phyloP scores from a whole-genome alignment of 805 yeast species.

The Saccharomycopsis sp. region DNA sequence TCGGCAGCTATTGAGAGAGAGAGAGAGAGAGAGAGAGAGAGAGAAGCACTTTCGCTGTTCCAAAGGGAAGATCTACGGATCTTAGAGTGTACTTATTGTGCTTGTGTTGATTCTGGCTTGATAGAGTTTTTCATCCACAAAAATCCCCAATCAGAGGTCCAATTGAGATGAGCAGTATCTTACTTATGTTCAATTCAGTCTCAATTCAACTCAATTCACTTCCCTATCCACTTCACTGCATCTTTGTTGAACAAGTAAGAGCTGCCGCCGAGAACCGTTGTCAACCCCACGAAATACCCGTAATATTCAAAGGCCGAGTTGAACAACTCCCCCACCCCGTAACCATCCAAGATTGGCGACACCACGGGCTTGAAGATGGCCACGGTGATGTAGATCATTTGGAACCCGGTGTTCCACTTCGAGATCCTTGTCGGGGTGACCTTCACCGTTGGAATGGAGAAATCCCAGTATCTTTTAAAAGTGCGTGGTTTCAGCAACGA shows the following conservation, averaged over 20 bases:
- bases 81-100: no score
- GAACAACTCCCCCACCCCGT: slow-evolving; percentile 22
- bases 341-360: slow-evolving; percentile 27
- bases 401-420: slow-evolving; percentile 83
- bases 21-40: no score
- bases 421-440: slow-evolving; percentile 84
- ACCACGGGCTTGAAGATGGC: slow-evolving; percentile 49
- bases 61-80: no score
- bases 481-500: slow-evolving; percentile 75
- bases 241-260: slow-evolving; percentile 63
- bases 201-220: no score
- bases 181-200: no score
- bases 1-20: no score
- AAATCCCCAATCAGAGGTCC: no score
- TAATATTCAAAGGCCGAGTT: slow-evolving; percentile 27
- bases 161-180: no score
- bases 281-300: slow-evolving; percentile 52
- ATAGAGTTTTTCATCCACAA: no score
- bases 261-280: slow-evolving; percentile 72
- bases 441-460: slow-evolving; percentile 71
- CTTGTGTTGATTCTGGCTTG: no score
- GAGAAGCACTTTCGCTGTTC: no score
- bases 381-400: slow-evolving; percentile 77
- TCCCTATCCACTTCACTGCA: slow-evolving; percentile 42
- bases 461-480: slow-evolving; percentile 62